These are phyloP conservation scores for Globisporangium okanoganense DNA, from an alignment of 352 stramenopile genomes.

Conservation along the genomic window DNA sequence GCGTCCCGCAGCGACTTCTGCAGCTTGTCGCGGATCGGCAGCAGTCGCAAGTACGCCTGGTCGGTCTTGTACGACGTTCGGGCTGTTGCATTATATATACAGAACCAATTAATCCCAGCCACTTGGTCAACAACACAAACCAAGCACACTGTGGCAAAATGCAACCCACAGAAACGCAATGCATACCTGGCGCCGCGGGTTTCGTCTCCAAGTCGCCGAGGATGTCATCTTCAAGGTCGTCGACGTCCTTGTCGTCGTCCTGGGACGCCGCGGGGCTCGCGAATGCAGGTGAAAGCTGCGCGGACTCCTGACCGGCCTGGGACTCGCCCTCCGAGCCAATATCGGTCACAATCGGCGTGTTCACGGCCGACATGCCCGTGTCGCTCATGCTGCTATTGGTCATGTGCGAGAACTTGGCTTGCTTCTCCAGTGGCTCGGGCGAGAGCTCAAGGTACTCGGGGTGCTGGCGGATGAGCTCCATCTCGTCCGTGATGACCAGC, in stretches of 20 bases:
- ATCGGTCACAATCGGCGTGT: conserved; percentile 67
- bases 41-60: conserved; percentile 57
- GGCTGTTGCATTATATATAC: neutral
- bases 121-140: neutral
- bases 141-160: too few relatives aligned
- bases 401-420: conserved; percentile 27
- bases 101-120: neutral
- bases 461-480: conserved; percentile 79
- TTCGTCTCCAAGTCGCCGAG: conserved; percentile 73
- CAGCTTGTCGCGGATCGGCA: conserved; percentile 54
- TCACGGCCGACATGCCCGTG: conserved; percentile 47
- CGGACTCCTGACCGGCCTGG: conserved; percentile 48
- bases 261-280: conserved; percentile 53
- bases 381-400: conserved; percentile 21
- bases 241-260: conserved; percentile 71
- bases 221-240: conserved; percentile 76
- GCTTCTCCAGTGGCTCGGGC: conserved; percentile 34
- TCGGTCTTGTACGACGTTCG: conserved; percentile 55
- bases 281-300: conserved; percentile 62
- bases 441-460: conserved; percentile 74
- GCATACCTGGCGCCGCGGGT: conserved; percentile 20
- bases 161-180: too few relatives aligned
- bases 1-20: conserved; percentile 68
- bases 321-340: conserved; percentile 64
- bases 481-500: conserved; percentile 72